phyloP scores from a whole-genome alignment of 75 land plant genomes.

The Gnetum montanum region DNA sequence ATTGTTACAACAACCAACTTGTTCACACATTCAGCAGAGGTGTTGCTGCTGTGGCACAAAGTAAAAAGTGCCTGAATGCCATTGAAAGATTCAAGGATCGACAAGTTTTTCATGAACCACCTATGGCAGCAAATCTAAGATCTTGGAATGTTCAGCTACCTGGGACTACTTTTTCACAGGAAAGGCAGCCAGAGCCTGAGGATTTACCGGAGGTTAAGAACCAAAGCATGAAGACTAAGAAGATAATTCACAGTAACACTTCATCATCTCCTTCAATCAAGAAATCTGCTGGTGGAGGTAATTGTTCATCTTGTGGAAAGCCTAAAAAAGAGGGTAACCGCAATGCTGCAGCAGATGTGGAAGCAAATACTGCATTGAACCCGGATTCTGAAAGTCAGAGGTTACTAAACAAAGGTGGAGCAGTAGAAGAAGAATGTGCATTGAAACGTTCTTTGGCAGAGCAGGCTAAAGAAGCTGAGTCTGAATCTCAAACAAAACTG shows the following conservation, averaged over 20 bases:
- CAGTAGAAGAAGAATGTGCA: no score
- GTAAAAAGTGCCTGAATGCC: background rate
- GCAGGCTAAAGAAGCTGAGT: background rate
- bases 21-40: background rate
- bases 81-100: background rate
- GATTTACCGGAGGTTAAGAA: no score
- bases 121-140: background rate
- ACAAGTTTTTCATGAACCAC: background rate
- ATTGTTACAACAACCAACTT: background rate
- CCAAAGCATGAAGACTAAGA: no score
- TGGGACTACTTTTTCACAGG: no score
- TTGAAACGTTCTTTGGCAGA: no score
- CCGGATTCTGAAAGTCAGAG: background rate
- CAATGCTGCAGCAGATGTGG: background rate
- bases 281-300: no score
- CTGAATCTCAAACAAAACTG: background rate
- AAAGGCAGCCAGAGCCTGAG: no score
- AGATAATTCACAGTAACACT: no score
- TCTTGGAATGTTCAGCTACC: background rate
- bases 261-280: no score
- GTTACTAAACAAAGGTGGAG: background rate
- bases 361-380: background rate
- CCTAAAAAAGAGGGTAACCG: no score
- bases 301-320: no score
- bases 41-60: background rate